Base-by-base conservation (phyloP, 345 rosid genomes). In the Anacardium occidentale region DNA sequence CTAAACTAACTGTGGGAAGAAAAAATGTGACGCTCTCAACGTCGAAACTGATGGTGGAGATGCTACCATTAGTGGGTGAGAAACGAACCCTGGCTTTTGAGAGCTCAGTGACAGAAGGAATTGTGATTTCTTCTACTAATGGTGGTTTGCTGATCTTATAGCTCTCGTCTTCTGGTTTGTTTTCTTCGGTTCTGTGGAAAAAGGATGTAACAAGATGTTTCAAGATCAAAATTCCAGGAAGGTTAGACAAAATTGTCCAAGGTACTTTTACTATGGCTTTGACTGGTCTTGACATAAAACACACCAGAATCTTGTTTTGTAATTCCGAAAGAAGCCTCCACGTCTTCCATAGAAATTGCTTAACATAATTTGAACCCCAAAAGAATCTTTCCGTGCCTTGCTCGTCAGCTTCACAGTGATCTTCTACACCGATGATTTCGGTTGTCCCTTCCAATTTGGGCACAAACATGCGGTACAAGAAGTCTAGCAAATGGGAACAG, bases 71-170 rank as follows among this genome's bases (percentile, higher is more conserved):
- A 14, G 80, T 69, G 20, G 91, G 77, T 34, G 66, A 25, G 80
- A 93, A 89, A 11, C 64, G 69, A 34, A 93, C 80, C 1, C 96
- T 88, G 0, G 83, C 77, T 21, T 84, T 75, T 20, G 75, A 66
- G 2, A 93, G 89, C 48, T 91, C 84, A 0, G 86, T 34, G 21
- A 91, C 91, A 0, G 89, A 84, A 18, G 98, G 97, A 67, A 89
- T 89, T 21, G 91, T 29, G 62, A 90, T 91, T 64, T 91, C 93
- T 73, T 91, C 97, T 0, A 83, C 81, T 2, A 81, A 70, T 52
- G 90, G 96, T 7, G 93, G 86, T 65, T 76, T 83, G 64, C 78
- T 71, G 0, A 51, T 66, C 47, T 76, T 26, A 22, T 77, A 68
- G 53, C 22, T 47, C 50, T 22, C 45, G 50, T 8, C 45, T 15